phyloP scores from a whole-genome alignment of 2,329 filamentous ascomycete genomes.

The Colletotrichum sp. region DNA sequence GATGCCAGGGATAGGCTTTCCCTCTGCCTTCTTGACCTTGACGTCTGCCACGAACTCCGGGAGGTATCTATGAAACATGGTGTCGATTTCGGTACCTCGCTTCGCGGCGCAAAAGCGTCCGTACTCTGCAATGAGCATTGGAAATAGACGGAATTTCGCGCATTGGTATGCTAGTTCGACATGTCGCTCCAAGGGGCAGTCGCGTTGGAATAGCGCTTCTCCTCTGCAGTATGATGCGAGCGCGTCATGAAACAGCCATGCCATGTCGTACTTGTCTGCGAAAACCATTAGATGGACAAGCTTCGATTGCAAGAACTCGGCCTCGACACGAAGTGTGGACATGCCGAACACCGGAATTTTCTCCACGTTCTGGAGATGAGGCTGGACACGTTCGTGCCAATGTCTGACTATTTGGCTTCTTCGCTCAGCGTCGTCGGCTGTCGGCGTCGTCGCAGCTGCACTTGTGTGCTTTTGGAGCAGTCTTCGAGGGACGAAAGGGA shows the following conservation, averaged over 20 bases:
- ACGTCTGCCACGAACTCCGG: neutral
- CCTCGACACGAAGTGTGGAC: neutral
- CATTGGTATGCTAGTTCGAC: neutral
- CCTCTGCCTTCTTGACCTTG: neutral
- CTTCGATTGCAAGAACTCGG: neutral
- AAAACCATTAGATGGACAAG: neutral
- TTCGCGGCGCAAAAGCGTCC: neutral
- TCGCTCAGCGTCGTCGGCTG: neutral
- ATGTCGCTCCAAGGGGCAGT: neutral
- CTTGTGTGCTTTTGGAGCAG: neutral
- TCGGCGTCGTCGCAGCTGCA: neutral
- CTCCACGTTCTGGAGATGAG: neutral
- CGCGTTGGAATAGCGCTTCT: neutral
- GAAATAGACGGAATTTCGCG: neutral
- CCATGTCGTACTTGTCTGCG: neutral
- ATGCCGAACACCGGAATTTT: slow-evolving; percentile 7
- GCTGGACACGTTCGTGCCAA: neutral
- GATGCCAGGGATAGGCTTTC: neutral
- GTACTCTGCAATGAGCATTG: neutral
- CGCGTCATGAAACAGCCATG: neutral
- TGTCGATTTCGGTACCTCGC: neutral
- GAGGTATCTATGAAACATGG: neutral
- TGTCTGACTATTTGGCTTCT: neutral
- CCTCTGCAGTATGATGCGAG: neutral
- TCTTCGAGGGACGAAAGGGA: neutral